A percentile compares a stretch with the other conserved stretches of the same genome.
Conservation (phyloP, 2,329 filamentous ascomycete species). For the Phoma herbarum region DNA sequence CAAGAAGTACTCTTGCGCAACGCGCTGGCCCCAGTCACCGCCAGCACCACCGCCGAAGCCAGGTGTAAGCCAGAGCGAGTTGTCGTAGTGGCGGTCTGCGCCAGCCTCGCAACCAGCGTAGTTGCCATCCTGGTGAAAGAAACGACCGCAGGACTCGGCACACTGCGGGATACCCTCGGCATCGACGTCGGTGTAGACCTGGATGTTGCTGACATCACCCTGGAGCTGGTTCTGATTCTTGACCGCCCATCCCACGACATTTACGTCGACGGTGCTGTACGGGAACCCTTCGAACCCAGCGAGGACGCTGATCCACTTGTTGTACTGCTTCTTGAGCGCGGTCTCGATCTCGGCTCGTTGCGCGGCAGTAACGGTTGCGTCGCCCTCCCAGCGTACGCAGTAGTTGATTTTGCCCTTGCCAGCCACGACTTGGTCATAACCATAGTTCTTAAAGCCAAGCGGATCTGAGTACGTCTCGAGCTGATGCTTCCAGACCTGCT, state of each 20-base stretch:
- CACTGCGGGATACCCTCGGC: slow-evolving; percentile 55
- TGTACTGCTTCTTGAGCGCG: slow-evolving; percentile 49
- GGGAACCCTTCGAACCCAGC: slow-evolving; percentile 58
- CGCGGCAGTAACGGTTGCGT: slow-evolving; percentile 48
- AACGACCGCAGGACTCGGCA: slow-evolving; percentile 53
- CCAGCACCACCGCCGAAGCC: slow-evolving; percentile 57
- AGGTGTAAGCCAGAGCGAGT: slow-evolving; percentile 60
- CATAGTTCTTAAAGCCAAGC: slow-evolving; percentile 44
- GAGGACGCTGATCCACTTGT: slow-evolving; percentile 56
- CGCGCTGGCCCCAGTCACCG: slow-evolving; percentile 59
- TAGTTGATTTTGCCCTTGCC: slow-evolving; percentile 51
- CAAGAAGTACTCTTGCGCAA: slow-evolving; percentile 58
- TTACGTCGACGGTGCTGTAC: slow-evolving; percentile 51
- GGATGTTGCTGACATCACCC: slow-evolving; percentile 48
- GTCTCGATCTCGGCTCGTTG: slow-evolving; percentile 52
- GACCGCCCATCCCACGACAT: slow-evolving; percentile 58
- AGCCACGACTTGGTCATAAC: slow-evolving; percentile 43
- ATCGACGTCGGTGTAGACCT: slow-evolving; percentile 57
- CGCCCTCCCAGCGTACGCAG: slow-evolving; percentile 59
- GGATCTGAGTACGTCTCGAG: slow-evolving; percentile 32
- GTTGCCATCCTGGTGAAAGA: slow-evolving; percentile 57
- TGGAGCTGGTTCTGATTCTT: slow-evolving; percentile 50
- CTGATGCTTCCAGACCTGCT: slow-evolving; percentile 40
- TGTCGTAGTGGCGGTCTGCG: slow-evolving; percentile 54
- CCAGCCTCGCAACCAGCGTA: slow-evolving; percentile 54